Conservation (phyloP, 2,329 filamentous ascomycete genomes). For the Emmonsia crescens region DNA sequence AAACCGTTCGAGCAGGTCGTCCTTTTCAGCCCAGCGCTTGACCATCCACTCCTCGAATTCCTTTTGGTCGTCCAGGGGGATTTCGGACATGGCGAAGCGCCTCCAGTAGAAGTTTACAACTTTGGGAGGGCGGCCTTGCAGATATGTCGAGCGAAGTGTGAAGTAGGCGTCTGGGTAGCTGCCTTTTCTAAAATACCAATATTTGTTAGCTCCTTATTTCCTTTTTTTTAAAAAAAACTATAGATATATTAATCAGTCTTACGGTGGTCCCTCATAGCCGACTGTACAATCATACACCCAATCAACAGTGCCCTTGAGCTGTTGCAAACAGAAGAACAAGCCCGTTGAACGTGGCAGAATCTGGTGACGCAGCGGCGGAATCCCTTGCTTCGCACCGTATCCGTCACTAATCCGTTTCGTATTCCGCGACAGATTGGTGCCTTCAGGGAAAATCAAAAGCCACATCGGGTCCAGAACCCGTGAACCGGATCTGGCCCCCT, state of each 20-base stretch:
- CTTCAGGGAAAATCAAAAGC: conserved; percentile 56
- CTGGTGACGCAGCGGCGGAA: conserved; percentile 48
- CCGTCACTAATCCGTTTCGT: conserved; percentile 46
- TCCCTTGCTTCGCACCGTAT: conserved; percentile 47
- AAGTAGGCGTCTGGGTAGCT: conserved; percentile 87
- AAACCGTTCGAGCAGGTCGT: conserved; percentile 76
- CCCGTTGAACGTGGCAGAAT: conserved; percentile 53
- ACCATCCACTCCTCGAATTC: conserved; percentile 77
- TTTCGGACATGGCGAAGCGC: conserved; percentile 66
- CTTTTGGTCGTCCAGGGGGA: conserved; percentile 64
- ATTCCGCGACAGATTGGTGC: conserved; percentile 49
- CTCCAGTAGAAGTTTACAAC: conserved; percentile 97
- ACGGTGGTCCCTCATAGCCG: conserved; percentile 88
- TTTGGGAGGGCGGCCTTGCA: conserved; percentile 79
- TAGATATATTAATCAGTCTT: conserved; percentile 35
- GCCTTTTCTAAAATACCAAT: conserved; percentile 46
- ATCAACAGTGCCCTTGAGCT: conserved; percentile 48
- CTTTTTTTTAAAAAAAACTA: conserved; percentile 2
- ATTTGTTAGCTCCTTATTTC: conserved; percentile 3
- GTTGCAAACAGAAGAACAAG: conserved; percentile 50
- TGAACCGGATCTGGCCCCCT: conserved; percentile 38
- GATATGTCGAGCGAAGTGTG: conserved; percentile 74
- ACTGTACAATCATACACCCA: conserved; percentile 73
- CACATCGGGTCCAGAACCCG: conserved; percentile 52
- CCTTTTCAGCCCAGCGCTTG: conserved; percentile 85